Evolutionary conservation across 225 moss, liverwort and hornwort species (phyloP), one percentile per base, ranked within the genome.

Genomic region (Pleurozium schreberi): DNA sequence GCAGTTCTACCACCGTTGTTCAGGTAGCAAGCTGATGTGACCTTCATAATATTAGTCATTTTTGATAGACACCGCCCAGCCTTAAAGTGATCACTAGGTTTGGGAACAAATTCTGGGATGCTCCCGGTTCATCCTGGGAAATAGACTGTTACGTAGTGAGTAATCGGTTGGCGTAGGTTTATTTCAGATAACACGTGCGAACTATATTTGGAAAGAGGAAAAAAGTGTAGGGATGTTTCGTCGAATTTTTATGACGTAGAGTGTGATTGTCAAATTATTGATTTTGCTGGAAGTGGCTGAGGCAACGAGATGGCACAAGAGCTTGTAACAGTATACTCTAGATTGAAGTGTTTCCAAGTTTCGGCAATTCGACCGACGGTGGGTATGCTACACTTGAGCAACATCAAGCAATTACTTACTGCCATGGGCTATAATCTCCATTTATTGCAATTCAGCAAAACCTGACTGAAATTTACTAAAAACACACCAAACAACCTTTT

Each of bases 1-100:
- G 95, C 93, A 81, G 93, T 95, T 75, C 77, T 95, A 73, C 95
- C 95, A 55, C 95, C 95, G 69, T 83, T 95, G 89, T 95, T 95
- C 82, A 93, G 95, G 88, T 95, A 95, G 89, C 88, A 88, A 70
- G 83, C 63, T 74, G 76, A 86, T 86, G 26, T 77, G 88, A 73
- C 52, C 43, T 63, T 63, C 70, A 83, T 50, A 70, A 60, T 73
- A 62, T 84, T 81, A 91, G 77, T 81, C 91, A 81, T 58, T 90
- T 93, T 90, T 92, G 66, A 67, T 91, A 88, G 90, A 88, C 74
- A 82, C 80, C 18, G 62, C 75, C 82, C 66, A 71, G 82, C 69
- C 65, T 79, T 80, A 25, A 43, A 61, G 67, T 69, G 68, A 84
- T 71, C 76, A 75, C 81, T 47, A 79, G 45, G 92, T 42, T 90